Conservation (phyloP, 2,329 filamentous ascomycete genomes). For the Diaporthe sp. region DNA sequence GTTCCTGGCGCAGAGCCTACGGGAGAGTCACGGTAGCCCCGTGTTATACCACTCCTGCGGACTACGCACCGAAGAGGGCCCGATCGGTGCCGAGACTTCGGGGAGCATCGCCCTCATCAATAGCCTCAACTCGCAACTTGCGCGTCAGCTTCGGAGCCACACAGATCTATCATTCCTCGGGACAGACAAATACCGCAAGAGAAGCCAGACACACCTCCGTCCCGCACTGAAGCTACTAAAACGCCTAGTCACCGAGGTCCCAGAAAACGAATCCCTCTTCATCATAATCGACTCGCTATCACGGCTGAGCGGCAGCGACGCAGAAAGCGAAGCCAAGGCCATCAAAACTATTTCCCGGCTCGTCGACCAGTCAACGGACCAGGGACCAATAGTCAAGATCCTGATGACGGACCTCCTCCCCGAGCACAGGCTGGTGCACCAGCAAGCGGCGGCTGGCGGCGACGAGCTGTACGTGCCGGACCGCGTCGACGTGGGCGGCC, state of each 20-base stretch:
- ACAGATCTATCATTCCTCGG: not conserved
- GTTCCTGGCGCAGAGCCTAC: not conserved
- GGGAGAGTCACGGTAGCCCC: not conserved
- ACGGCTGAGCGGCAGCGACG: conserved; percentile 1
- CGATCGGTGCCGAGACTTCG: not conserved
- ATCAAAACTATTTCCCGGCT: not conserved
- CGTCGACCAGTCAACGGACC: not conserved
- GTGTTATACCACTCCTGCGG: not conserved
- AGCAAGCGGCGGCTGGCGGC: no score
- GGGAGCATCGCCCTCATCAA: not conserved
- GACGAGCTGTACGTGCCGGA: conserved; percentile 4
- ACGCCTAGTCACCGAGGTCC: not conserved
- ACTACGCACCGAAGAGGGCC: not conserved
- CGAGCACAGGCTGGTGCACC: not conserved
- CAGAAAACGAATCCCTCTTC: not conserved
- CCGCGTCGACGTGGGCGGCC: not conserved
- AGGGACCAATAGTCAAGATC: not conserved
- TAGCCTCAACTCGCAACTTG: not conserved
- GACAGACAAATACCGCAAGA: not conserved
- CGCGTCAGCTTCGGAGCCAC: not conserved
- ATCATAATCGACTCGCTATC: not conserved
- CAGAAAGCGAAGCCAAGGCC: not conserved
- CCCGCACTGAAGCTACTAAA: not conserved
- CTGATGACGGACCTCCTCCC: not conserved
- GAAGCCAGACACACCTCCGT: not conserved